Base-by-base conservation (phyloP, 306 rosid species). In the Pyrus betulifolia region DNA sequence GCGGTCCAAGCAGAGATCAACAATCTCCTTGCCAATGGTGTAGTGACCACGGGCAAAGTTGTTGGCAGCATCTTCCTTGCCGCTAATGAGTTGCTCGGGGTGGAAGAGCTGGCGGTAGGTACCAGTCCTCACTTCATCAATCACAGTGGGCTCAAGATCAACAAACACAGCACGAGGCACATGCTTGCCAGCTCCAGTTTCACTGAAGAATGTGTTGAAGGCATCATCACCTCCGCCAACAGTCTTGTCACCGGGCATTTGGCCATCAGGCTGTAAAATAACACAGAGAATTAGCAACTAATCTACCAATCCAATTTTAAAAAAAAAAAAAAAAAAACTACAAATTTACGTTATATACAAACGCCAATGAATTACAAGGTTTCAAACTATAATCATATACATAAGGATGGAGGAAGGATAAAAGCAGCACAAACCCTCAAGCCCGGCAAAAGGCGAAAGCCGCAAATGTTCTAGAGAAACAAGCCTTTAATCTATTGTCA, bases 41-140 rank as follows among this genome's bases (percentile, higher is more conserved):
- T 91, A 93, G 78, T 91, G 98, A 55, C 98, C 98, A 72, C 98
- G 95, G 83, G 98, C 98, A 78, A 93, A 93, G 90, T 93, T 91
- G 89, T 93, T 93, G 82, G 98, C 98, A 18, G 98, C 98, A 82
- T 93, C 98, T 69, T 93, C 98, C 80, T 93, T 93, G 70, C 98
- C 98, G 6, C 97, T 91, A 69, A 93, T 91, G 23, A 93, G 91
- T 83, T 93, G 98, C 78, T 93, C 98, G 0, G 98, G 98, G 85
- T 93, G 98, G 84, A 93, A 93, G 15, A 93, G 91, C 84, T 93
- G 96, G 77, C 98, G 98, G 80, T 93, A 91, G 0, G 89, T 60
- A 62, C 98, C 98, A 10, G 96, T 93, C 77, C 98, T 88, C 76
- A 93, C 98, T 84, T 93, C 98, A 76, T 93, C 98, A 11, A 93